Base-by-base conservation (phyloP, 441 rosid species). In the Daphne laureola region DNA sequence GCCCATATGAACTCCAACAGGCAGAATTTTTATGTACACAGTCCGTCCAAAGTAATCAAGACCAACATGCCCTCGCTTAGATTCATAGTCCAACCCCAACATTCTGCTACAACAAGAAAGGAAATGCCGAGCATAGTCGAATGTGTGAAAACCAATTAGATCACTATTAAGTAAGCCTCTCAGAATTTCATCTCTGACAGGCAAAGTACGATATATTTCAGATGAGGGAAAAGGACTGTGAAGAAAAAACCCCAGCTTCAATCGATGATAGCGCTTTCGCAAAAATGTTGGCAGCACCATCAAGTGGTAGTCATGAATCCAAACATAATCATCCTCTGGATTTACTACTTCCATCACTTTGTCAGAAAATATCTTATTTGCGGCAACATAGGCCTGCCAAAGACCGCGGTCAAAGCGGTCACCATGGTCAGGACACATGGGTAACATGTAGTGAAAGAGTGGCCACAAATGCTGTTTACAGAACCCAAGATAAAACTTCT, bases 381-480 rank as follows among this genome's bases (percentile, higher is more conserved):
- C 94, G 54, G 87, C 78, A 66, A 90, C 85, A 73, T 90, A 90
- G 0, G 97, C 97, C 73, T 83, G 84, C 97, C 97, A 90, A 57
- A 77, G 77, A 54, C 17, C 4, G 44, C 96, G 91, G 58, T 90
- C 97, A 71, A 90, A 90, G 8, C 97, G 82, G 41, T 81, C 91
- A 40, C 96, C 96, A 51, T 84, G 91, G 67, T 85, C 97, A 25
- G 96, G 87, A 55, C 86, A 90, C 80, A 90, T 63, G 18, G 97
- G 96, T 40, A 90, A 75, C 97, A 90, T 90, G 64, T 90, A 84
- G 61, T 90, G 97, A 58, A 90, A 90, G 57, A 90, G 80, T n/a
- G 97, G 97, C 97, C 97, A 90, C 36, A 90, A 63, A 54, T 83
- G 96, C 60, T 85, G 91, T 69, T 87, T 90, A 65, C 98, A 90